Evolutionary conservation across 2,329 filamentous ascomycete species (phyloP), one percentile per base, ranked within the genome.

Genomic region (Sporothrix brasiliensis): DNA sequence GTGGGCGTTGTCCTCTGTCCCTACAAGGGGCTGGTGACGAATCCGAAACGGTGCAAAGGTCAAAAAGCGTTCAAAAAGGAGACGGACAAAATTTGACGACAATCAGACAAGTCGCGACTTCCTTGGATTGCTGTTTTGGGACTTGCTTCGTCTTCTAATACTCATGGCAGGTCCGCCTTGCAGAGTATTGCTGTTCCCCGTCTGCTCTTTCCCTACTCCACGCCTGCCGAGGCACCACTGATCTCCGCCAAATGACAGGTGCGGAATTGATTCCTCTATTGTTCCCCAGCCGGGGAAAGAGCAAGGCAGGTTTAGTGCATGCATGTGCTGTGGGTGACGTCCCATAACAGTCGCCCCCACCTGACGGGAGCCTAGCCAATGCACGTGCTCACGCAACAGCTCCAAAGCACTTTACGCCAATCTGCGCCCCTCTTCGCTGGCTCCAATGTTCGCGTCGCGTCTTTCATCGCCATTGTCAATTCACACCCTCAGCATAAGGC

Each of bases 341-440:
- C 24, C 24, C 2, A 24, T 24, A 24, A 24, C 56, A 24, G 21
- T n/a, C 30, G 16, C 16, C 56, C 4, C 56, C 4, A 11, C 34
- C 34, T 1, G 4, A 9, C 34, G 4, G 34, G 34, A 34, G 34
- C 34, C 34, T 34, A 34, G 6, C 7, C 34, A 7, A 27, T 21
- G 49, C 70, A 71, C 70, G 70, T 71, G 70, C n/a, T 27, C 70
- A 71, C 70, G 67, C 39, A 63, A 27, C 67, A 13, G 14, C 10
- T 53, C 39, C 44, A 27, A 54, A 13, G 14, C 10, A 7, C 69
- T 71, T 56, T 58, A 71, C 70, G 56, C 70, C 49, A 49, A 39
- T n/a, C 24, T 11, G 13, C n/a, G 39, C 39, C 58, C 39, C 39
- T 63, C 58, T 24, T 34, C 54, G 19, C 19, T 39, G 9, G 3